These are phyloP conservation scores for Fusarium sp. DNA, from an alignment of 2,329 filamentous ascomycete genomes.

Conservation along the genomic window DNA sequence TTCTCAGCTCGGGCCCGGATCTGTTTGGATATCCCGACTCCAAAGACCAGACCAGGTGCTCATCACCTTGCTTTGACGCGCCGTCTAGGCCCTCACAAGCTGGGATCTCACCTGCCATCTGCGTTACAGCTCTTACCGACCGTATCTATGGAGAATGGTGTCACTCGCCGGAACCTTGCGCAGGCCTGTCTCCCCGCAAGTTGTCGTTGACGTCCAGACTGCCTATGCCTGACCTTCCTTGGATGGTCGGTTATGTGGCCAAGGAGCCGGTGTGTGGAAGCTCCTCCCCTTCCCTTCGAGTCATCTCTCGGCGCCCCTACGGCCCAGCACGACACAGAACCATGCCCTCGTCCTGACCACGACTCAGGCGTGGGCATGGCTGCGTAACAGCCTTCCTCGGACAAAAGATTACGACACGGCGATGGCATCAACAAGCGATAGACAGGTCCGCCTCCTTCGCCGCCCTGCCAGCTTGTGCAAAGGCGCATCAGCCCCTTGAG, in stretches of 20 bases:
- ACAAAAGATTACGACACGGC: conserved; percentile 15
- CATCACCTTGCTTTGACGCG: conserved; percentile 3
- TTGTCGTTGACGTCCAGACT: not conserved
- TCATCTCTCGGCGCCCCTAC: not conserved
- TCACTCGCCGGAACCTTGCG: conserved; percentile 1
- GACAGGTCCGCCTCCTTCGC: conserved; percentile 34
- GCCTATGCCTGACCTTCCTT: not conserved
- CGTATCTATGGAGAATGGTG: not conserved
- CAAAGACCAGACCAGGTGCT: not conserved
- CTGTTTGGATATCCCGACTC: conserved; percentile 21
- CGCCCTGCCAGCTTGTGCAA: conserved; percentile 32
- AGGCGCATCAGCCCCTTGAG: conserved; percentile 40
- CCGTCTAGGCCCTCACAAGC: not conserved
- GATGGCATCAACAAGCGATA: conserved; percentile 22
- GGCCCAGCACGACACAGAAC: conserved; percentile 11
- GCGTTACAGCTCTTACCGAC: not conserved
- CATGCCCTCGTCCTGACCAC: not conserved
- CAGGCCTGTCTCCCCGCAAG: not conserved
- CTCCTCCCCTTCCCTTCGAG: not conserved
- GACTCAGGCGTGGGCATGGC: not conserved
- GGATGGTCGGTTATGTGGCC: not conserved
- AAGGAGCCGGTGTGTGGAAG: not conserved
- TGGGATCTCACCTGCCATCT: conserved; percentile 4
- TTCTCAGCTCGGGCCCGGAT: conserved; percentile 27
- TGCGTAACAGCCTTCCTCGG: conserved; percentile 12